Conservation (phyloP, 1,284 basidiomycete species). For the Trametes hirsuta region DNA sequence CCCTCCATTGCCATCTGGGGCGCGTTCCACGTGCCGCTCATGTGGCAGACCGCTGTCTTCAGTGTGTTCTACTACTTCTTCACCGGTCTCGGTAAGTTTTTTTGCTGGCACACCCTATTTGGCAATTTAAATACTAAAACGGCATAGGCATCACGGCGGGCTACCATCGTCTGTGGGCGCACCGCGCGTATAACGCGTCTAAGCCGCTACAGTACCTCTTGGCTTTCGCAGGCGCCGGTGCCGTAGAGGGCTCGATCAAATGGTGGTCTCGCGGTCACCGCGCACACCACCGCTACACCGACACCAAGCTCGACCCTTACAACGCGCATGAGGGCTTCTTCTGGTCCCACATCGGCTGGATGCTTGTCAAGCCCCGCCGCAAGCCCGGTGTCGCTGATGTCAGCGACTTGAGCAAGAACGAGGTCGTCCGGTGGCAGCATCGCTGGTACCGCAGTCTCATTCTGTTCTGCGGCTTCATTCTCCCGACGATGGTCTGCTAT, state of each 20-base stretch:
- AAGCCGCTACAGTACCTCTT: conserved; percentile 79
- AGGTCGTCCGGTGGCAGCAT: conserved; percentile 88
- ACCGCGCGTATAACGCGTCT: conserved; percentile 90
- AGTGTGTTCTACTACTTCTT: conserved; percentile 82
- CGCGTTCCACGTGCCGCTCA: conserved; percentile 59
- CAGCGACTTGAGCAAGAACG: conserved; percentile 79
- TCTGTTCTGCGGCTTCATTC: conserved; percentile 70
- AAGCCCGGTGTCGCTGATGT: conserved; percentile 90
- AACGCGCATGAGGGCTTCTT: conserved; percentile 84
- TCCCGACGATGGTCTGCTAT: conserved; percentile 81
- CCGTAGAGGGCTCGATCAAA: conserved; percentile 89
- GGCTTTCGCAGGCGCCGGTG: conserved; percentile 80
- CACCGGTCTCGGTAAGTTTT: conserved; percentile 71
- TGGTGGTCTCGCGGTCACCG: conserved; percentile 97
- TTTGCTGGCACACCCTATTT: neutral
- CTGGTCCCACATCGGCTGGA: conserved; percentile 91
- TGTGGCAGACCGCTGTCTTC: conserved; percentile 73
- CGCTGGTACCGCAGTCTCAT: conserved; percentile 77
- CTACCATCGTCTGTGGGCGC: conserved; percentile 93
- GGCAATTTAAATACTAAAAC: neutral
- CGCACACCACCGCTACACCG: conserved; percentile 93
- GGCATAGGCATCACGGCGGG: conserved; percentile 65
- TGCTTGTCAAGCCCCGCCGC: conserved; percentile 87
- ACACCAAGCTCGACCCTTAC: conserved; percentile 95
- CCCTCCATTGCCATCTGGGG: conserved; percentile 77